Conservation (phyloP, 768 basidiomycete species). For the Trametopsis cervina region DNA sequence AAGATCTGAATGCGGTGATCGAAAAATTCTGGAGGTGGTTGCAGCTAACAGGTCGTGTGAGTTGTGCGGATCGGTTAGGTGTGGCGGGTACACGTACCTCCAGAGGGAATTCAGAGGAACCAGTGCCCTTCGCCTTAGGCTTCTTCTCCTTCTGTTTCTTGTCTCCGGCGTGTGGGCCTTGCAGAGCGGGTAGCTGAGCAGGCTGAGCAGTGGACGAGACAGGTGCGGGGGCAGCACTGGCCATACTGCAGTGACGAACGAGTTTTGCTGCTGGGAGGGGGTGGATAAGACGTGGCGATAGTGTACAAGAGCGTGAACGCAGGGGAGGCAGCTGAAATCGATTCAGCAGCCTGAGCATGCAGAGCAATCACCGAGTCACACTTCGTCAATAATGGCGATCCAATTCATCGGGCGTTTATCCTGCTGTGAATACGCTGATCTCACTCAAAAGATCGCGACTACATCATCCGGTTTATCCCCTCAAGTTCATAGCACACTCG, state of each 20-base stretch:
- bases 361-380: slow-evolving; percentile 17
- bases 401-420: neutral
- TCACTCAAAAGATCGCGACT: neutral
- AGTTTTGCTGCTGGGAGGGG: slow-evolving; percentile 15
- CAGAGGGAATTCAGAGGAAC: slow-evolving; percentile 45
- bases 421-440: no score
- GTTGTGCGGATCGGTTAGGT: neutral
- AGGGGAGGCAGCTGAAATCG: slow-evolving; percentile 19
- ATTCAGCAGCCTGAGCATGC: slow-evolving; percentile 30
- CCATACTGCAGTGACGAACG: slow-evolving; percentile 34
- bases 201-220: slow-evolving; percentile 51
- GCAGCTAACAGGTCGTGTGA: slow-evolving; percentile 41
- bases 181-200: slow-evolving; percentile 37
- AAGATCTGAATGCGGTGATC: slow-evolving; percentile 88
- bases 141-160: slow-evolving; percentile 42
- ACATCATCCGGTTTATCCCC: neutral
- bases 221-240: slow-evolving; percentile 29
- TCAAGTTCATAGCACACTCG: no score
- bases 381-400: neutral
- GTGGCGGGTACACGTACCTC: slow-evolving; percentile 41
- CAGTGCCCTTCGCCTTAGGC: slow-evolving; percentile 25
- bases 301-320: slow-evolving; percentile 14
- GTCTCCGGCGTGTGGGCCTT: slow-evolving; percentile 32
- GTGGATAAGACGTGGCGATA: slow-evolving; percentile 8
- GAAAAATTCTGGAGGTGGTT: slow-evolving; percentile 82